Evolutionary conservation across 805 yeast genomes (phyloP), one percentile per base, ranked within the genome.

Genomic region (Zygosaccharomyces rouxii): DNA sequence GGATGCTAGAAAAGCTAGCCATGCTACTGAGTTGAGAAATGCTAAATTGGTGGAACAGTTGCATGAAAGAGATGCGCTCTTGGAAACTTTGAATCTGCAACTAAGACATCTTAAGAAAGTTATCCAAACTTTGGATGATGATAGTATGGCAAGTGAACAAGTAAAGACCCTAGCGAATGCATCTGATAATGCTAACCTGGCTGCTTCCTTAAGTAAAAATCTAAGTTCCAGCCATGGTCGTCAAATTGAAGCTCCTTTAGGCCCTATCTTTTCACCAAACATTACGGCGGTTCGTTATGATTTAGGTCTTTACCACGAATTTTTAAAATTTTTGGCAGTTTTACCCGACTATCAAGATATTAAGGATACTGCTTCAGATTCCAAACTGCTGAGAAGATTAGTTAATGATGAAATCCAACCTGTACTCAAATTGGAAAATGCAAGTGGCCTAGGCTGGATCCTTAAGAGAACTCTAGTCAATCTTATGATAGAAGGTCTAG

Each of bases 401-500:
- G 72, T 89, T 59, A 60, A 73, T 14, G 95, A 89, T 54, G 99
- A 92, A 60, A 74, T 92, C 40, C 96, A 87, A 50, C 85, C 90
- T 1, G 75, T 84, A 0, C 62, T 86, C 35, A 76, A 80, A 53
- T 66, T 86, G 22, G 90, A 84, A 50, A 62, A 68, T 37, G 82
- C 90, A 0, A 80, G 83, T 2, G 81, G 84, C 14, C 65, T 83
- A 44, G 73, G 83, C 23, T 83, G 82, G 79, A 75, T 83, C 48
- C 79, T 74, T 44, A 76, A 79, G 52, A 75, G 86, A 48, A 69
- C 81, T 10, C 75, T 90, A 47, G 72, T 89, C 73, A 67, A 74
- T 40, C 76, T 83, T 14, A 74, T 92, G 53, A 77, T 86, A 28
- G 97, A 89, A 44, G 95, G 95, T 3, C 75, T 84, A 38, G 89